These are phyloP conservation scores for Zygotorulaspora florentina DNA, from an alignment of 805 yeast species.

Conservation along the genomic window DNA sequence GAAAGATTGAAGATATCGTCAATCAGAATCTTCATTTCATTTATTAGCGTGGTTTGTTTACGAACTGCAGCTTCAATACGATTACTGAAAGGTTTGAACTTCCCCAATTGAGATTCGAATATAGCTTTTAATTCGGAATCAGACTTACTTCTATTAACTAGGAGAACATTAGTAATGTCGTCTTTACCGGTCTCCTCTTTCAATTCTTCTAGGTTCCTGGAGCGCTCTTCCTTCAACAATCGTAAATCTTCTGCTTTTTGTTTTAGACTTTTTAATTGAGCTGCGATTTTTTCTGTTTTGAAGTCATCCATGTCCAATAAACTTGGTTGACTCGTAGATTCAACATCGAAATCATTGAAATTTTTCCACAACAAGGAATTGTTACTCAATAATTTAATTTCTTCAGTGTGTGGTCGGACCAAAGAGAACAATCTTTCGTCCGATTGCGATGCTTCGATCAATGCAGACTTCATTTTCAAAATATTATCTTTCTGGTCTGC, in stretches of 20 bases:
- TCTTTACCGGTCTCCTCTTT: slow-evolving; percentile 71
- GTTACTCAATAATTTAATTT: slow-evolving; percentile 41
- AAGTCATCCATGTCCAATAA: slow-evolving; percentile 68
- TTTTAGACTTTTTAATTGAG: slow-evolving; percentile 48
- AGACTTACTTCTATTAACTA: slow-evolving; percentile 57
- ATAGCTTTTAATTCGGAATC: slow-evolving; percentile 55
- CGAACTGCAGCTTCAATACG: slow-evolving; percentile 66
- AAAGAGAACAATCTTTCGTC: slow-evolving; percentile 52
- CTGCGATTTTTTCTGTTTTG: slow-evolving; percentile 30
- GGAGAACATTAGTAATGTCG: slow-evolving; percentile 74
- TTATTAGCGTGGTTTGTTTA: slow-evolving; percentile 54
- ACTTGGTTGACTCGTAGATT: slow-evolving; percentile 32
- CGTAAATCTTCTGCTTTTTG: slow-evolving; percentile 57
- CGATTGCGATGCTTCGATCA: slow-evolving; percentile 56
- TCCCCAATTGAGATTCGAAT: slow-evolving; percentile 68
- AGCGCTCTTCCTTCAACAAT: slow-evolving; percentile 59
- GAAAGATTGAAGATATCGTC: slow-evolving; percentile 46
- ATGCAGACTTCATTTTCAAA: slow-evolving; percentile 51
- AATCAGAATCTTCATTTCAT: slow-evolving; percentile 43
- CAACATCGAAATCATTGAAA: slow-evolving; percentile 29
- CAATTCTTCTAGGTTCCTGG: slow-evolving; percentile 55
- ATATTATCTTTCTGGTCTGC: slow-evolving; percentile 51
- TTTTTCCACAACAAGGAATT: slow-evolving; percentile 42
- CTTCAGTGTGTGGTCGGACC: slow-evolving; percentile 41
- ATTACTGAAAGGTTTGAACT: slow-evolving; percentile 64